These are phyloP conservation scores for Agrocybe pediades DNA, from an alignment of 768 basidiomycete genomes.

Conservation along the genomic window DNA sequence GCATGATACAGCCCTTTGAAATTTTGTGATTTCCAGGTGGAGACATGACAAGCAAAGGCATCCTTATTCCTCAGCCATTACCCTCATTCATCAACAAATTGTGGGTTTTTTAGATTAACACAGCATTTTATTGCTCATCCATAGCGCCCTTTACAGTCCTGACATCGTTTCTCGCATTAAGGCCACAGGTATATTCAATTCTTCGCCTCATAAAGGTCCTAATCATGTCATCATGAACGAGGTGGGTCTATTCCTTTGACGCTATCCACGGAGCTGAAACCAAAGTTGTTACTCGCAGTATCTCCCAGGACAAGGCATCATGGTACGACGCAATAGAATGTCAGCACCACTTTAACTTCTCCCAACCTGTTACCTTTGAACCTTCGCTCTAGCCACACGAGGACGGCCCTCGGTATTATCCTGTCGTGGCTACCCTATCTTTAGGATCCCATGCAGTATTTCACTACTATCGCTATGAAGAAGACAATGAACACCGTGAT, in stretches of 20 bases:
- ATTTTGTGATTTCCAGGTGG: too few relatives aligned
- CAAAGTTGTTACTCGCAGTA: slow-evolving; percentile 49
- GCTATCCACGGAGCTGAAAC: background rate
- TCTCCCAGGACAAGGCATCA: slow-evolving; percentile 88
- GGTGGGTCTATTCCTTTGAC: slow-evolving; percentile 36
- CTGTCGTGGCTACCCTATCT: slow-evolving; percentile 89
- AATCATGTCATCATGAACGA: slow-evolving; percentile 94
- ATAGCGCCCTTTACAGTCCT: slow-evolving; percentile 51
- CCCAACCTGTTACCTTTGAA: too few relatives aligned
- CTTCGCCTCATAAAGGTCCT: slow-evolving; percentile 64
- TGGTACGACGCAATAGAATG: slow-evolving; percentile 50
- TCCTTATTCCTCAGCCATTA: slow-evolving; percentile 67
- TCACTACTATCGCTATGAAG: slow-evolving; percentile 73
- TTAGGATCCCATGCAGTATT: slow-evolving; percentile 83
- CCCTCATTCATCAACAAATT: slow-evolving; percentile 71
- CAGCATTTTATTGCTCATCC: slow-evolving; percentile 3
- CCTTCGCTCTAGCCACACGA: slow-evolving; percentile 73
- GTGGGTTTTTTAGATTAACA: slow-evolving; percentile 42
- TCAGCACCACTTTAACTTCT: slow-evolving; percentile 1
- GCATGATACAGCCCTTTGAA: too few relatives aligned
- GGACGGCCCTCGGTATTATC: slow-evolving; percentile 87
- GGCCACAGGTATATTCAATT: slow-evolving; percentile 61
- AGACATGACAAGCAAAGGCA: slow-evolving; percentile 68
- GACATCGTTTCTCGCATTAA: slow-evolving; percentile 72
- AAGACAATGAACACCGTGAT: slow-evolving; percentile 16